phyloP scores from a whole-genome alignment of 148 eudicot genomes.

The Limonium bicolor region DNA sequence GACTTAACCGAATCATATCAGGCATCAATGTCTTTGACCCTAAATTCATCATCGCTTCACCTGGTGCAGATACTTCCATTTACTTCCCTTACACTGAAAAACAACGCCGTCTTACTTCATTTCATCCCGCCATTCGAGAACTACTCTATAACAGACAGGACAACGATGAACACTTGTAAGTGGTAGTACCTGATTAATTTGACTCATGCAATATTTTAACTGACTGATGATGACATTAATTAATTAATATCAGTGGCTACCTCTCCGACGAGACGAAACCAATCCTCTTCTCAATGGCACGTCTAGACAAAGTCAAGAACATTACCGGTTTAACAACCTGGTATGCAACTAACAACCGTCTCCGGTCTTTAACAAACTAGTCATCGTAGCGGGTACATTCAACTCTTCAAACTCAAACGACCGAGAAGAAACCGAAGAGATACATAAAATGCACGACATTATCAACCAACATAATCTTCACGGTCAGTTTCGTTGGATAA shows the following conservation, averaged over 20 bases:
- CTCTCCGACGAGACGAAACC: conserved; percentile 43
- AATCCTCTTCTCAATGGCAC: conserved; percentile 60
- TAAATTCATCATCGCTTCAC: conserved; percentile 54
- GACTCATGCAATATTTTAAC: neutral
- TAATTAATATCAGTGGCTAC: conserved; percentile 51
- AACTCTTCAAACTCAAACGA: conserved; percentile 56
- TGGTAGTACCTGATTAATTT: neutral
- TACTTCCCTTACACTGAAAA: conserved; percentile 47
- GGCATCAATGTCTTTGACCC: conserved; percentile 61
- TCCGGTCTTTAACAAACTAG: conserved; percentile 39
- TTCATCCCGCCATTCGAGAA: conserved; percentile 38
- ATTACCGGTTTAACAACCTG: conserved; percentile 44
- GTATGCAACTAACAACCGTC: conserved; percentile 40
- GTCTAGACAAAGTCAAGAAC: conserved; percentile 62
- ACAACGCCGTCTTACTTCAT: conserved; percentile 23
- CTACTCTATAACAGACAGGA: conserved; percentile 28
- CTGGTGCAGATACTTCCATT: conserved; percentile 55
- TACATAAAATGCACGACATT: conserved; percentile 35
- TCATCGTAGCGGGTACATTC: conserved; percentile 41
- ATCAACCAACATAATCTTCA: conserved; percentile 37
- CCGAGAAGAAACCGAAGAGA: conserved; percentile 54
- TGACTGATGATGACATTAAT: neutral
- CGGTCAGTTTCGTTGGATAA: conserved; percentile 64
- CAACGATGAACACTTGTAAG: conserved; percentile 44
- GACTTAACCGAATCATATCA: conserved; percentile 46